Evolutionary conservation across 257 asterid genomes (phyloP).

Genomic region (Prunella vulgaris): DNA sequence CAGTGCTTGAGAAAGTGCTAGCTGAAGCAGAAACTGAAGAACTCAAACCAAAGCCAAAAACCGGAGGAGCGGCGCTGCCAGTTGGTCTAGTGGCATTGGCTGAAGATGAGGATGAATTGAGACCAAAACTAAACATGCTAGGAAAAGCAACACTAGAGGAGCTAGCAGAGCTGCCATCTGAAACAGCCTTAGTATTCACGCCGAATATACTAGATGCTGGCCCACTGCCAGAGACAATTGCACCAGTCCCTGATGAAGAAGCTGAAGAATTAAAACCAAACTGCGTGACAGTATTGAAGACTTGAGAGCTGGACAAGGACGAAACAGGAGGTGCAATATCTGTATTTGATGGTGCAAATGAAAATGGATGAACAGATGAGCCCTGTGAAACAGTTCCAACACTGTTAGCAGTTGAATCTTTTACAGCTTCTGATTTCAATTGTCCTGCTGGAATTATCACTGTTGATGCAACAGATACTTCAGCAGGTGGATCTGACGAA

Average conservation of each 20-base stretch:
- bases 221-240: constrained; percentile 26
- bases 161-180: constrained; percentile 22
- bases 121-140: constrained; percentile 35
- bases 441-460: constrained; percentile 29
- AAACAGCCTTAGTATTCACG: constrained; percentile 24
- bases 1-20: constrained; percentile 19
- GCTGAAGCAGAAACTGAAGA: constrained; percentile 24
- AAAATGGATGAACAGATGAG: constrained; percentile 23
- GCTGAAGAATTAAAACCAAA: constrained; percentile 37
- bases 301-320: constrained; percentile 24
- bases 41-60: constrained; percentile 23
- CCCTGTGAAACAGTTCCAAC: constrained; percentile 22
- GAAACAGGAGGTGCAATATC: constrained; percentile 20
- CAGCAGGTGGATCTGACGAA: constrained; percentile 22
- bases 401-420: constrained; percentile 22
- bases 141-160: constrained; percentile 34
- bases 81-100: constrained; percentile 19
- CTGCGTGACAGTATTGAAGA: neutral
- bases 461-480: constrained; percentile 27
- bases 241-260: constrained; percentile 34
- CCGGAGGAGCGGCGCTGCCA: constrained; percentile 4
- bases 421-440: constrained; percentile 19
- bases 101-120: constrained; percentile 30
- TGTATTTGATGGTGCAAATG: constrained; percentile 19
- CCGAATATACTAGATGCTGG: constrained; percentile 33